phyloP scores from a whole-genome alignment of 257 asterid genomes.

The Petunia secreta region DNA sequence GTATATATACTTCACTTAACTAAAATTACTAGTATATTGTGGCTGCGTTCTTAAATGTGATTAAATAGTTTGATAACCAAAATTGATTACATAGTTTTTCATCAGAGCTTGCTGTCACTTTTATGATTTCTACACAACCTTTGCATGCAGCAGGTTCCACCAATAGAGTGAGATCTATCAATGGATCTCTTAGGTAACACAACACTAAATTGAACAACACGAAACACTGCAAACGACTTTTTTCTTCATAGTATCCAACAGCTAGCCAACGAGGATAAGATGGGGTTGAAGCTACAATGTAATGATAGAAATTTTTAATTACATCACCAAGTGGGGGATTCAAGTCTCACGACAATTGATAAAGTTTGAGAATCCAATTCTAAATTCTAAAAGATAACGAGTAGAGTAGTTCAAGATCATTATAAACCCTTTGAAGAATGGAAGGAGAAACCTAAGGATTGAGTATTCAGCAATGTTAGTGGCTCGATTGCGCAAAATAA shows the following conservation, averaged over 20 bases:
- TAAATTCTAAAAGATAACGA: not conserved
- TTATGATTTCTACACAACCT: not conserved
- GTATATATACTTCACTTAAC: too few species aligned
- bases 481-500: too few species aligned
- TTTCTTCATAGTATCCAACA: not conserved
- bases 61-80: not conserved
- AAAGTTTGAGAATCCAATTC: not conserved
- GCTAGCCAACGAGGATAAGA: not conserved
- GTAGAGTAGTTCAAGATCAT: too few species aligned
- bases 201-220: not conserved
- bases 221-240: not conserved
- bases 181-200: not conserved
- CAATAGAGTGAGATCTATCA: not conserved
- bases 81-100: not conserved
- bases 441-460: too few species aligned
- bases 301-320: constrained; percentile 1
- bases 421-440: too few species aligned
- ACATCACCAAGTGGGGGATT: not conserved
- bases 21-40: too few species aligned
- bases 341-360: not conserved
- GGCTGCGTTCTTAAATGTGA: too few species aligned
- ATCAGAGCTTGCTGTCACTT: not conserved
- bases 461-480: too few species aligned
- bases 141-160: not conserved
- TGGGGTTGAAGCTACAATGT: too few species aligned